phyloP scores from a whole-genome alignment of 768 basidiomycete species.

The Suillus cothurnatus region DNA sequence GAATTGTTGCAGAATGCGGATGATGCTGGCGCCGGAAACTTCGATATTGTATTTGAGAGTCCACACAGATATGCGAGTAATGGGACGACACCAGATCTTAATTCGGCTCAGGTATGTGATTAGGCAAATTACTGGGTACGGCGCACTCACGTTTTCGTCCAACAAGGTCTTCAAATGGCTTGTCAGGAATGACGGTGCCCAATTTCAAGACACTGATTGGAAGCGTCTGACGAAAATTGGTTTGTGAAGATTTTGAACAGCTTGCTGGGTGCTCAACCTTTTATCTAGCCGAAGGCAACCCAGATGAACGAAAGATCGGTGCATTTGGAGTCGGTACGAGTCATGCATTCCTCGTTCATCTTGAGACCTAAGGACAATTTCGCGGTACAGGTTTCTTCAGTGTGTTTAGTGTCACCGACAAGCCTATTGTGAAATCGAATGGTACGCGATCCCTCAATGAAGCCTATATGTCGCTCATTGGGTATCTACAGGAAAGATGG shows the following conservation, averaged over 20 bases:
- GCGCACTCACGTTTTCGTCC: constrained; percentile 14
- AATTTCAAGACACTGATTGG: constrained; percentile 51
- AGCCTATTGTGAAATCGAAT: constrained; percentile 27
- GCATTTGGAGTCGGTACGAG: constrained; percentile 40
- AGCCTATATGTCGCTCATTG: neutral
- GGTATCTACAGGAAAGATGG: neutral
- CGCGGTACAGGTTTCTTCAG: constrained; percentile 25
- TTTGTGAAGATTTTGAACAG: constrained; percentile 5
- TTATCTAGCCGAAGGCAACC: constrained; percentile 49
- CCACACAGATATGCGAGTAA: constrained; percentile 12
- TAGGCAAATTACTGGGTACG: neutral
- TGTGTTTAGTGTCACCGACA: constrained; percentile 31
- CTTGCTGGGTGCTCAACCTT: neutral
- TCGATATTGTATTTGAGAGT: constrained; percentile 40
- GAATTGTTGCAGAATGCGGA: constrained; percentile 62
- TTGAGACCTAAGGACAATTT: neutral
- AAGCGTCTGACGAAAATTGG: constrained; percentile 48
- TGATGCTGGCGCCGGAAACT: constrained; percentile 41
- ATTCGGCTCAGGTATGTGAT: neutral
- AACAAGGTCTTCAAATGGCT: constrained; percentile 40
- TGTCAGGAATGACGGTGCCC: constrained; percentile 49
- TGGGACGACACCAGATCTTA: neutral
- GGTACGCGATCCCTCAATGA: constrained; percentile 2
- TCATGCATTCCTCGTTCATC: neutral
- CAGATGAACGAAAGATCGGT: constrained; percentile 55